Evolutionary conservation across 306 rosid species (phyloP).

Genomic region (Trifolium subterraneum): DNA sequence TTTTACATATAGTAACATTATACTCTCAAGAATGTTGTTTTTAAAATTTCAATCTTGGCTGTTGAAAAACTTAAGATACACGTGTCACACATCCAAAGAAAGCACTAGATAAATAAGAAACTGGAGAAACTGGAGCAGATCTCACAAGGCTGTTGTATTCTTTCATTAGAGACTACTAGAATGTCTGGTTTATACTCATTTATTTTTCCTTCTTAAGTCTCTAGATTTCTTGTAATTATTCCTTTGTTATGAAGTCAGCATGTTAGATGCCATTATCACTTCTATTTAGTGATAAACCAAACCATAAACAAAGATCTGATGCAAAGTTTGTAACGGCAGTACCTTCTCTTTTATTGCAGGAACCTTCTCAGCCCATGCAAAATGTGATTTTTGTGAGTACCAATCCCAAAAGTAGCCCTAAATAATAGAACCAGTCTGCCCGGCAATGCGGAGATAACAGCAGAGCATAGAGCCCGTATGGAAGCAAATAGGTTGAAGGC

Average conservation of each 20-base stretch:
- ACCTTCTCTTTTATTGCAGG: constrained; percentile 51
- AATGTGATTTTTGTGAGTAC: constrained; percentile 2
- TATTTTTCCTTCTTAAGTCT: not conserved
- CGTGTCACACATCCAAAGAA: too few species aligned
- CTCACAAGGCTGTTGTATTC: not conserved
- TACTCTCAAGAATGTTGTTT: too few species aligned
- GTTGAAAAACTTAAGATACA: too few species aligned
- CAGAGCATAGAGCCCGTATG: constrained; percentile 80
- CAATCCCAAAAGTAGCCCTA: constrained; percentile 40
- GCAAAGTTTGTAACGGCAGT: not conserved
- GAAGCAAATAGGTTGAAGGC: constrained; percentile 94
- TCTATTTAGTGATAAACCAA: constrained; percentile 25
- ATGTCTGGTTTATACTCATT: constrained; percentile 17
- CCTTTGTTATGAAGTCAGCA: constrained; percentile 20
- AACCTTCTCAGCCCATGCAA: constrained; percentile 46
- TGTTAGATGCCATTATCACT: constrained; percentile 20
- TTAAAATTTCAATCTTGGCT: too few species aligned
- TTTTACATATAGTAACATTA: too few species aligned
- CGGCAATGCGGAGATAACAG: constrained; percentile 57
- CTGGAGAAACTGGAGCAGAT: too few species aligned
- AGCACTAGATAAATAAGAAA: too few species aligned
- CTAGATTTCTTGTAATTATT: not conserved
- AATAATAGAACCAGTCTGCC: constrained; percentile 40
- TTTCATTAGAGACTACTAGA: constrained; percentile 7
- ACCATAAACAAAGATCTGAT: constrained; percentile 20